These are phyloP conservation scores for Hanseniaspora gamundiae DNA, from an alignment of 1,139 yeast genomes.

Conservation along the genomic window DNA sequence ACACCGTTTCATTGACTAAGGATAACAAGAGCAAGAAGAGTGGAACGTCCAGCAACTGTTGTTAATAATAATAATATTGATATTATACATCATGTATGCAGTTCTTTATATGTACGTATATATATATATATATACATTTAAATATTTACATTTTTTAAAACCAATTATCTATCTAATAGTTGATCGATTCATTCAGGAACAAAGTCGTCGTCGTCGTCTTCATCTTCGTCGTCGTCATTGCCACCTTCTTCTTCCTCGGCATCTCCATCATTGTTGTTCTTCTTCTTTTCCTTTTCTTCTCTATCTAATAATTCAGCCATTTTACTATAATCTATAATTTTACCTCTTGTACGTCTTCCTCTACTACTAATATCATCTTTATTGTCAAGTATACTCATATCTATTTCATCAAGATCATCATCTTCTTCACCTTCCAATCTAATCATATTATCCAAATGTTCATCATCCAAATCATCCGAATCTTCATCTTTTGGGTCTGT, in stretches of 20 bases:
- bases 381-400: slow-evolving; percentile 27
- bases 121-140: too few relatives aligned
- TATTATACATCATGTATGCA: neutral
- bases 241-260: neutral
- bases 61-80: too few relatives aligned
- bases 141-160: too few relatives aligned
- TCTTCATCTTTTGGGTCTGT: slow-evolving; percentile 28
- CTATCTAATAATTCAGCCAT: slow-evolving; percentile 63
- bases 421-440: slow-evolving; percentile 55
- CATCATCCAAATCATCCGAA: slow-evolving; percentile 48
- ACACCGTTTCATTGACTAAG: slow-evolving; percentile 6
- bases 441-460: slow-evolving; percentile 29
- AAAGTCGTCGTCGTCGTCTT: slow-evolving; percentile 24
- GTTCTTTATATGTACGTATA: neutral
- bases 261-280: neutral
- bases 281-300: slow-evolving; percentile 21
- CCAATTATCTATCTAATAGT: neutral
- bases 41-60: slow-evolving; percentile 5
- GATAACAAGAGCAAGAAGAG: slow-evolving; percentile 1
- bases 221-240: slow-evolving; percentile 21
- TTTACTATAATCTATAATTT: slow-evolving; percentile 72
- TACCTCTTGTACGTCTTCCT: slow-evolving; percentile 79
- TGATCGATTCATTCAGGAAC: neutral
- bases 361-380: slow-evolving; percentile 29
- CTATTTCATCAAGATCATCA: slow-evolving; percentile 76